phyloP scores from a whole-genome alignment of 495 filamentous ascomycete genomes.

The Talaromyces nanjingensis region DNA sequence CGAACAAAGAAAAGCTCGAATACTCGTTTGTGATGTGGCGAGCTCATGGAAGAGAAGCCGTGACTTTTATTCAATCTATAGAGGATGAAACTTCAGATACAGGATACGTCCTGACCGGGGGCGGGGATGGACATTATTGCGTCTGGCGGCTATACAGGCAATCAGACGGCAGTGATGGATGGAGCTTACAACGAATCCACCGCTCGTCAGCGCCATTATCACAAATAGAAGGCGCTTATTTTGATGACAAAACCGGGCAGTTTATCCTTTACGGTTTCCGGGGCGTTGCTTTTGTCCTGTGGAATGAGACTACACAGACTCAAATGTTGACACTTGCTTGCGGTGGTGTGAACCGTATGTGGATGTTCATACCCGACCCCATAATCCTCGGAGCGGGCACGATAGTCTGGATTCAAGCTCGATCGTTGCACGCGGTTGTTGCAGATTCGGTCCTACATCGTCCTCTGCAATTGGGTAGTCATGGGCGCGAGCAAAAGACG shows the following conservation, averaged over 20 bases:
- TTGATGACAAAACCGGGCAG: conserved; percentile 36
- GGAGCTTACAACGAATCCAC: conserved; percentile 40
- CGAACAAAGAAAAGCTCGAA: conserved; percentile 13
- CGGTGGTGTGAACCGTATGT: conserved; percentile 74
- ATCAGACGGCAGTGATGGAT: background rate
- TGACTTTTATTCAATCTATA: conserved; percentile 54
- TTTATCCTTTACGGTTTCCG: conserved; percentile 76
- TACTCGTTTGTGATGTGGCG: conserved; percentile 19
- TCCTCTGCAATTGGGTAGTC: conserved; percentile 59
- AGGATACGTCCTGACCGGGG: conserved; percentile 50
- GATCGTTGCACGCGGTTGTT: conserved; percentile 33
- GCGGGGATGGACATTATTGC: conserved; percentile 66
- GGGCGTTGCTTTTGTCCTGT: conserved; percentile 68
- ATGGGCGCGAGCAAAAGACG: conserved; percentile 85
- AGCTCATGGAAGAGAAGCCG: conserved; percentile 56
- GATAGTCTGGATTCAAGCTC: conserved; percentile 49
- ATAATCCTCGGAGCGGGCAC: conserved; percentile 20
- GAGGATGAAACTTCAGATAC: conserved; percentile 18
- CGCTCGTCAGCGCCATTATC: conserved; percentile 53
- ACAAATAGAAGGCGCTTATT: conserved; percentile 60
- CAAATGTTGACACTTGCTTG: conserved; percentile 68
- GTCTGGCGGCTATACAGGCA: conserved; percentile 34
- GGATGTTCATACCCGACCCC: conserved; percentile 41
- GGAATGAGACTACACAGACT: conserved; percentile 60
- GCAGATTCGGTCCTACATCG: conserved; percentile 41